Conservation (phyloP, 1,139 yeast genomes). For the Pneumocystis oryctolagi region DNA sequence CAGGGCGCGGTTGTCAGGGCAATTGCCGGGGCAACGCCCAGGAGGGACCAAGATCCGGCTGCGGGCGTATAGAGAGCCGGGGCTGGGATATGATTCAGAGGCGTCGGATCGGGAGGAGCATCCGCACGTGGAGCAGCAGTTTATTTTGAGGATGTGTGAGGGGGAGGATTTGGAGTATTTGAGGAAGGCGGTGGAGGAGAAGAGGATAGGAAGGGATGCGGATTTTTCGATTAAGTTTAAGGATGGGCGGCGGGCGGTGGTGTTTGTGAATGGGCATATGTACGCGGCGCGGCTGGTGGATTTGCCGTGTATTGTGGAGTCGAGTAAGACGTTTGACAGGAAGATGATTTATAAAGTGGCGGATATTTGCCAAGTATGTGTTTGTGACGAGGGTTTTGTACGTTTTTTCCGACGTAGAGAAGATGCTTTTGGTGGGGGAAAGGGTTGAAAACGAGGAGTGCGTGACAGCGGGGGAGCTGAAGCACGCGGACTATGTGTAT, state of each 20-base stretch:
- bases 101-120: slow-evolving; percentile 95
- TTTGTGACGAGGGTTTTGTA: too few species aligned
- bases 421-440: slow-evolving; percentile 64
- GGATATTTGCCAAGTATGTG: slow-evolving; percentile 39
- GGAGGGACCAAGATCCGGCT: slow-evolving; percentile 57
- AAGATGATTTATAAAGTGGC: slow-evolving; percentile 77
- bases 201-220: slow-evolving; percentile 45
- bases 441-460: slow-evolving; percentile 44
- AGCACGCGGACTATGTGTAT: slow-evolving; percentile 27
- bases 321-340: slow-evolving; percentile 76
- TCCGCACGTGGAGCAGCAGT: slow-evolving; percentile 78
- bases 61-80: slow-evolving; percentile 42
- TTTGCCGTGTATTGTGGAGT: slow-evolving; percentile 76
- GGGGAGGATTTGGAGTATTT: slow-evolving; percentile 61
- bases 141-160: slow-evolving; percentile 62
- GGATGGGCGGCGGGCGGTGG: slow-evolving; percentile 57
- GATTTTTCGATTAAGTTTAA: slow-evolving; percentile 40
- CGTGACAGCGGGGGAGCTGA: slow-evolving; percentile 29
- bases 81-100: slow-evolving; percentile 93
- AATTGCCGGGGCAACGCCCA: background rate
- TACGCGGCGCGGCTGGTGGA: slow-evolving; percentile 83
- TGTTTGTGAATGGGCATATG: slow-evolving; percentile 36
- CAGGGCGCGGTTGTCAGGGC: slow-evolving; percentile 35
- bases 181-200: slow-evolving; percentile 14
- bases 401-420: too few species aligned